Percentiles rank a stretch among this genome's conserved stretches.
Evolutionary conservation across 495 filamentous ascomycete genomes (phyloP).

Genomic region (Pseudomonodictys pantanalensis): DNA sequence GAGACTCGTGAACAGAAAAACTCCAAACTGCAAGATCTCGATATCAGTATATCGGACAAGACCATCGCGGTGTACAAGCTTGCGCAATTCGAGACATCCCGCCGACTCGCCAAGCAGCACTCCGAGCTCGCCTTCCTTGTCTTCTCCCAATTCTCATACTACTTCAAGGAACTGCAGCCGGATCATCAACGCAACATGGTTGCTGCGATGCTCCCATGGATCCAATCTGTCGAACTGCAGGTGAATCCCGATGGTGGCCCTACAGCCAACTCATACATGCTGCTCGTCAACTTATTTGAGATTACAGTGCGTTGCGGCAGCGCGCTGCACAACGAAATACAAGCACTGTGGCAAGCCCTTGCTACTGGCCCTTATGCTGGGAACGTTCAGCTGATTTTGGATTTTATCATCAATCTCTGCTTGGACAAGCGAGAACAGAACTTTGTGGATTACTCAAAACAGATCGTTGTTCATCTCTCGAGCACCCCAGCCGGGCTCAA

Average conservation of each 20-base stretch:
- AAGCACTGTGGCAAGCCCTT: constrained; percentile 94
- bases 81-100: constrained; percentile 94
- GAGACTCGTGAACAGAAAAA: constrained; percentile 81
- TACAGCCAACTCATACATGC: constrained; percentile 86
- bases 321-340: constrained; percentile 89
- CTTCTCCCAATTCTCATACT: constrained; percentile 88
- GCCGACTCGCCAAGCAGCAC: constrained; percentile 82
- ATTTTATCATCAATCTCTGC: constrained; percentile 93
- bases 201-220: constrained; percentile 91
- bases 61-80: constrained; percentile 97
- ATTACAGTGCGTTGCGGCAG: constrained; percentile 90
- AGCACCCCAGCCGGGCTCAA: constrained; percentile 87
- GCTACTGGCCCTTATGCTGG: constrained; percentile 89
- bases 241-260: constrained; percentile 93
- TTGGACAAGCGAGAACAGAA: constrained; percentile 93
- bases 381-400: constrained; percentile 91
- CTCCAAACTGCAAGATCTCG: constrained; percentile 92
- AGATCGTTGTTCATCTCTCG: constrained; percentile 92
- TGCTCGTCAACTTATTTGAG: constrained; percentile 92
- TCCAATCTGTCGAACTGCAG: constrained; percentile 88
- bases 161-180: constrained; percentile 79
- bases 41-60: constrained; percentile 97
- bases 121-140: constrained; percentile 85
- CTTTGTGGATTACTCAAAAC: constrained; percentile 95
- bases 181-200: constrained; percentile 90